Conservation (phyloP, 2,329 filamentous ascomycete species). For the Lecanicillium sp. region DNA sequence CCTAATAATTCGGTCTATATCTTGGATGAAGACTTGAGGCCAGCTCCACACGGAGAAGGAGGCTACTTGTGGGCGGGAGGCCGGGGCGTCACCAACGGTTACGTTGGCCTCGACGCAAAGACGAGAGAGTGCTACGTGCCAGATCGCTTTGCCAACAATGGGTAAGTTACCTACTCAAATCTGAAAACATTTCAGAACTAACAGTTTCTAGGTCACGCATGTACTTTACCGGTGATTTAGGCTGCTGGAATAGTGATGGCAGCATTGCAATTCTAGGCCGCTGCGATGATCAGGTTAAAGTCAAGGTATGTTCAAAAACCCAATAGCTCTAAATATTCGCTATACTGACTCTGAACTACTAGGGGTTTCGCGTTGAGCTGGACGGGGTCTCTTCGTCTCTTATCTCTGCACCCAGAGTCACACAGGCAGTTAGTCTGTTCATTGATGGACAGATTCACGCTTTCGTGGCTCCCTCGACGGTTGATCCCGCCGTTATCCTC, state of each 20-base stretch:
- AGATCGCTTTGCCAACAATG: conserved; percentile 43
- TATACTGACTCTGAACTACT: not conserved
- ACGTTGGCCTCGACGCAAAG: conserved; percentile 42
- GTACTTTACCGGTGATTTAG: conserved; percentile 54
- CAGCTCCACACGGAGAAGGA: conserved; percentile 36
- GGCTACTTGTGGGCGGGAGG: conserved; percentile 52
- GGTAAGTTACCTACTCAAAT: conserved; percentile 26
- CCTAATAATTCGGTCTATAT: conserved; percentile 51
- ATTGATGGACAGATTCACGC: conserved; percentile 40
- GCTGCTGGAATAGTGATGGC: conserved; percentile 44
- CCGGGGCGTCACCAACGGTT: conserved; percentile 45
- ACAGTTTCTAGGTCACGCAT: conserved; percentile 31
- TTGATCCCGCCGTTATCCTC: conserved; percentile 28
- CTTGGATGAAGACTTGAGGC: conserved; percentile 35
- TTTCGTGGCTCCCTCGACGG: conserved; percentile 33
- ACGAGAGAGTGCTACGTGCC: conserved; percentile 39
- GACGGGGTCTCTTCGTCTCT: conserved; percentile 47
- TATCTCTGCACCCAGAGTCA: conserved; percentile 35
- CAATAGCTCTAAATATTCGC: conserved; percentile 1
- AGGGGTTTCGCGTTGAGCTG: conserved; percentile 52
- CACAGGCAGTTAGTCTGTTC: conserved; percentile 37
- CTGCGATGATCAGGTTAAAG: conserved; percentile 54
- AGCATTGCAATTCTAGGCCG: conserved; percentile 47
- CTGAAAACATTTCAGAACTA: conserved; percentile 4
- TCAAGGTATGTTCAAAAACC: conserved; percentile 33